Percentiles rank a stretch among this genome's conserved stretches.
Evolutionary conservation across 352 stramenopile genomes (phyloP).

Genomic region (Thraustotheca clavata): DNA sequence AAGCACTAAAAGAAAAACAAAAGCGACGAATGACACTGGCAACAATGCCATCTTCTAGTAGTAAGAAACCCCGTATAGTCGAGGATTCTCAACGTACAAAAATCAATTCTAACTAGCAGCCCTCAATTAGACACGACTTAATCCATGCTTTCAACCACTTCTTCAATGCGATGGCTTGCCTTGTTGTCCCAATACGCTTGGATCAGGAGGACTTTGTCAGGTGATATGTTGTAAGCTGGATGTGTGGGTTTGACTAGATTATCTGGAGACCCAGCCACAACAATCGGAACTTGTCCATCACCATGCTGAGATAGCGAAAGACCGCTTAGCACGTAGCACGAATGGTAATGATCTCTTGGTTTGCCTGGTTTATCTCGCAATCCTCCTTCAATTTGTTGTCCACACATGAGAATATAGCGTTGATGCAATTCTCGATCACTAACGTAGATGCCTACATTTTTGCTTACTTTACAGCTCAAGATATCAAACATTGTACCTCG

Average conservation of each 20-base stretch:
- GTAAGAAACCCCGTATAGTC: neutral
- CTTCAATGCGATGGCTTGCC: neutral
- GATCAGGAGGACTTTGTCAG: constrained; percentile 69
- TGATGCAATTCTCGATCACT: constrained; percentile 72
- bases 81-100: no score
- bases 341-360: constrained; percentile 97
- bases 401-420: constrained; percentile 92
- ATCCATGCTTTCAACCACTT: neutral
- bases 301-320: constrained; percentile 92
- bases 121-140: no score
- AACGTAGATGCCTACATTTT: constrained; percentile 36
- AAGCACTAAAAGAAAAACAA: neutral
- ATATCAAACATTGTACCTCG: neutral
- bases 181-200: constrained; percentile 51
- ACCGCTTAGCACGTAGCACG: constrained; percentile 97
- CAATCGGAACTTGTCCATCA: constrained; percentile 28
- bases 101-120: no score
- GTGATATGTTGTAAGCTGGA: constrained; percentile 88
- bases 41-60: neutral
- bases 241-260: constrained; percentile 83
- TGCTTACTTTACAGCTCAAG: neutral
- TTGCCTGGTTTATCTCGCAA: constrained; percentile 94
- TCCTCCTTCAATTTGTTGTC: constrained; percentile 90
- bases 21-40: constrained; percentile 6
- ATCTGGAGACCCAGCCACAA: constrained; percentile 43